Evolutionary conservation across 306 rosid genomes (phyloP), one percentile per base, ranked within the genome.

Genomic region (Vigna nakashimae): DNA sequence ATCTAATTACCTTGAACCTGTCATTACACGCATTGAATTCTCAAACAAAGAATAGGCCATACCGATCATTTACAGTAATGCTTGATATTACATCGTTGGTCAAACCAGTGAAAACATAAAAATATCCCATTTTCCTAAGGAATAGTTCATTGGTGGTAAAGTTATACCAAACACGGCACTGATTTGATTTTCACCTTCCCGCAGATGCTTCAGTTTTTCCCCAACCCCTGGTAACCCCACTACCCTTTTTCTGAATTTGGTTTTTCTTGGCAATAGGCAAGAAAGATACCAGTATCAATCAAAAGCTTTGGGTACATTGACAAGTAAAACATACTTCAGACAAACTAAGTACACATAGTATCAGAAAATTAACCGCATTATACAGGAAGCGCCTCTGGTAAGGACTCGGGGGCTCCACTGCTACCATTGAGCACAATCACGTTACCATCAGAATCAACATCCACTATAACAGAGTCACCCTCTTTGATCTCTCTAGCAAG

Each of bases 401-500:
- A 78, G 1, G 93, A 79, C 80, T 86, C 96, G 0, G 90, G 88
- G 8, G 96, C 63, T 16, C 97, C 97, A n/a, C 89, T 85, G 88
- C 83, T 90, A 45, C 98, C 96, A 24, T 92, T 92, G 38, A 94
- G 94, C 36, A 94, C 98, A 13, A 92, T 92, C 76, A 94, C 98
- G 3, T 94, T 92, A 10, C 98, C 97, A 0, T 94, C 97, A 45
- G 97, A 80, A 73, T 94, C 98, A 0, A 94, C 95, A 46, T 94
- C 98, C 45, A 94, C 98, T 30, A 94, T 94, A 28, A 92, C 97
- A 0, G 98, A 94, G 75, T 94, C 98, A 0, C 98, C 98, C 86
- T 92, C 97, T 64, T 90, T 92, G 88, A 94, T 94, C 88, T 92
- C 98, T 74, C 98, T 84, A 0, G 97, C 87, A 63, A 94, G 97